Evolutionary conservation across 257 asterid species (phyloP), one percentile per base, ranked within the genome.

Genomic region (Salvia splendens): DNA sequence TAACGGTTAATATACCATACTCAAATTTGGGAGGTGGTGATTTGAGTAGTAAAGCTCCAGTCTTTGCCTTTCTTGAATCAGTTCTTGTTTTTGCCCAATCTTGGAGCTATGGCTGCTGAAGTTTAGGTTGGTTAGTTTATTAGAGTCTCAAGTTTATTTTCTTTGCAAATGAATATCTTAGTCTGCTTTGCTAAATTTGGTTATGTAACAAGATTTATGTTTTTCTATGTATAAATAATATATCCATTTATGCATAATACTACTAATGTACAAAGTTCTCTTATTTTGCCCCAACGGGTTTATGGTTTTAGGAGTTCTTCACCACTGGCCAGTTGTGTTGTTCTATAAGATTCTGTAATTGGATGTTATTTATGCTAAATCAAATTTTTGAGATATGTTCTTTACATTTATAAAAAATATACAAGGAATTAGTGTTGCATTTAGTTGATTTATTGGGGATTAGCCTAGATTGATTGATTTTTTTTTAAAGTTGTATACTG

Each of bases 41-140:
- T 40, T 36, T 38, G 52, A 35, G 47, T 64, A 7, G 53, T 54
- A 55, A 78, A 62, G 40, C 8, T 68, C 41, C 17, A 20, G 12
- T 38, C 53, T 70, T 67, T 46, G 15, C 65, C 45, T 43, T 57
- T 66, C 24, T 61, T 54, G 68, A 48, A 9, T 77, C 63, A 49
- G 33, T 69, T 77, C 5, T 45, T 14, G 14, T 51, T 40, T 40
- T 74, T 66, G 15, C 56, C 51, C 69, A 15, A 63, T 70, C 46
- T 61, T 75, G 82, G 65, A 74, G 76, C 76, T 46, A 89, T 89
- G 94, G 89, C 68, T 72, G 85, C 80, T 69, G 83, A 84, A 64
- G 78, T 80, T 65, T 73, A 76, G 88, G 94, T 89, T 73, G 74
- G 91, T 73, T 20, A 0, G 11, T 67, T 53, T 61, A 0, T 75